These are phyloP conservation scores for Mangifera indica DNA, from an alignment of 345 rosid genomes.

Conservation along the genomic window DNA sequence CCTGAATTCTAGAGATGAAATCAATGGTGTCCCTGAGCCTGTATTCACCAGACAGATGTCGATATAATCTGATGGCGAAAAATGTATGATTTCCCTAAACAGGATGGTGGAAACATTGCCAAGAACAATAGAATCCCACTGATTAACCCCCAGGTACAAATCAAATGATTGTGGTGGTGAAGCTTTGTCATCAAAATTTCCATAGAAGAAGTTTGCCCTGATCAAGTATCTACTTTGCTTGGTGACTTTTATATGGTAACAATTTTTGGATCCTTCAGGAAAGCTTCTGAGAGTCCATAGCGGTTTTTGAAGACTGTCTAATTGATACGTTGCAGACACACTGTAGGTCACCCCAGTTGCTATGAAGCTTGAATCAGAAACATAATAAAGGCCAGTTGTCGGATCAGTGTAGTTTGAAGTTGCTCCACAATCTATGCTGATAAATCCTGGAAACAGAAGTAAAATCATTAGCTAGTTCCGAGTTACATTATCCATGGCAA, in stretches of 20 bases:
- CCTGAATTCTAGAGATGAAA: constrained; percentile 29
- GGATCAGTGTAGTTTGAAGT: not conserved
- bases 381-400: constrained; percentile 3
- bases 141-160: too few species aligned
- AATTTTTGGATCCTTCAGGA: constrained; percentile 40
- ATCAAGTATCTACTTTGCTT: too few species aligned
- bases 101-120: too few species aligned
- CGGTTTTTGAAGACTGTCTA: not conserved
- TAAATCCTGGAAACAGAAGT: constrained; percentile 15
- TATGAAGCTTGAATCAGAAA: constrained; percentile 3
- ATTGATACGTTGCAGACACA: constrained; percentile 1
- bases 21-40: constrained; percentile 40
- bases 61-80: too few species aligned
- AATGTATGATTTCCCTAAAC: too few species aligned
- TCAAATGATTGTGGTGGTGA: too few species aligned
- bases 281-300: constrained; percentile 31
- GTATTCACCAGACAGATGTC: constrained; percentile 45
- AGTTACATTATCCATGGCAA: not conserved
- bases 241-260: constrained; percentile 29
- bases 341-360: constrained; percentile 6
- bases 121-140: too few species aligned
- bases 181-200: too few species aligned
- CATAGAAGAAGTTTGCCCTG: too few species aligned
- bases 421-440: constrained; percentile 25
- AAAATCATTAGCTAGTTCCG: not conserved